phyloP scores from a whole-genome alignment of 2,329 filamentous ascomycete genomes.

The Epichloe glyceriae region DNA sequence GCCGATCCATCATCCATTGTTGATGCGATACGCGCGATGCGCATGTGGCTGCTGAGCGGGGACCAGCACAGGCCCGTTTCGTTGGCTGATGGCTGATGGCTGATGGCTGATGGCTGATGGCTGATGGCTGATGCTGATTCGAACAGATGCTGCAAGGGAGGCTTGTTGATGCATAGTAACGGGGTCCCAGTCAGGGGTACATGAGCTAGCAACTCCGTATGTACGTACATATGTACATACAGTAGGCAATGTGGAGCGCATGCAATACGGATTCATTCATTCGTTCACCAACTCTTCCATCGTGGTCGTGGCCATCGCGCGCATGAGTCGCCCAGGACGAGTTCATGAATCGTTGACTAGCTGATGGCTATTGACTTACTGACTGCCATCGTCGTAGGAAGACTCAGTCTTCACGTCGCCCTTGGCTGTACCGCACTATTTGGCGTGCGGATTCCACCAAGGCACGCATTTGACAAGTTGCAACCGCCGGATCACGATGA shows the following conservation, averaged over 20 bases:
- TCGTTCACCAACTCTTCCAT: too few species aligned
- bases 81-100: neutral
- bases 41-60: constrained; percentile 8
- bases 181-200: constrained; percentile 10
- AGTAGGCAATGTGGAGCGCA: too few species aligned
- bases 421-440: too few species aligned
- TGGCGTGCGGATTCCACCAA: neutral
- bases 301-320: too few species aligned
- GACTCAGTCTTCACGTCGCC: too few species aligned
- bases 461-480: neutral
- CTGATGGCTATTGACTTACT: too few species aligned
- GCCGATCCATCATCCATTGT: neutral
- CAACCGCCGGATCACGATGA: neutral
- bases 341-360: too few species aligned
- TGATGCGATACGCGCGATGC: neutral
- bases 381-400: too few species aligned
- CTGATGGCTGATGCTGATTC: neutral
- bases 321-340: too few species aligned
- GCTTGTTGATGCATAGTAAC: neutral
- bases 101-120: constrained; percentile 1
- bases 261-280: too few species aligned
- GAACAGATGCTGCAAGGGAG: constrained; percentile 1
- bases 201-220: too few species aligned
- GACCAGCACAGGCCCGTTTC: constrained; percentile 5
- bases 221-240: too few species aligned